Base-by-base conservation (phyloP, 768 basidiomycete genomes). In the Hypsizygus marmoreus region DNA sequence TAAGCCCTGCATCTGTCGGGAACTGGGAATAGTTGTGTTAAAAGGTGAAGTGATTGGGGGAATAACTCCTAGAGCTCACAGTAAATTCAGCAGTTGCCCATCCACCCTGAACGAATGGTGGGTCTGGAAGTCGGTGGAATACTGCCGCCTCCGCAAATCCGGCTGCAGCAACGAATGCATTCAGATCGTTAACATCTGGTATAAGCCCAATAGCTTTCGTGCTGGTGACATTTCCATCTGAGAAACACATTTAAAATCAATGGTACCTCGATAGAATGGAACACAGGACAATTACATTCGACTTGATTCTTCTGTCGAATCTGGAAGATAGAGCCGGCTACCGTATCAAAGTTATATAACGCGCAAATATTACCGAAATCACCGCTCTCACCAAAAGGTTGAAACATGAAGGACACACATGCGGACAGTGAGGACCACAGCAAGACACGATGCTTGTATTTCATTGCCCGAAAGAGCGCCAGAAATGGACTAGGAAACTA, bases 21-120 rank as follows among this genome's bases (percentile, higher is more conserved):
- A 77, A 62, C 81, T 84, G 16, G 8, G 28, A 4, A 38, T 24
- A 43, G 11, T n/a, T n/a, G n/a, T n/a, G n/a, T n/a, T n/a, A n/a
- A 16, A 31, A 19, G 24, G 12, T 25, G 29, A 23, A 24, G 3
- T 16, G 28, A 47, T 23, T 22, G 5, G 26, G 16, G 11, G 31
- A 12, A 19, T 13, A 16, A 37, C 23, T 9, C 14, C 2, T 9
- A 20, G 7, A 3, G 47, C 69, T 32, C 47, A 81, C 84, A 20
- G 60, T 49, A 47, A 85, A 84, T 49, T 74, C 61, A 1, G 77
- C 74, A 17, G 74, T 73, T 6, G 84, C 70, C 84, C 84, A 87
- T 1, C 58, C 65, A 0, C 58, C 59, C 6, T 53, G 38, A 16
- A 86, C 66, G 54, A 84, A 87, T 6, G 82, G 78, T 1, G 86